Evolutionary conservation across 2,329 filamentous ascomycete species (phyloP).

Genomic region (Diaporthe humulicola): DNA sequence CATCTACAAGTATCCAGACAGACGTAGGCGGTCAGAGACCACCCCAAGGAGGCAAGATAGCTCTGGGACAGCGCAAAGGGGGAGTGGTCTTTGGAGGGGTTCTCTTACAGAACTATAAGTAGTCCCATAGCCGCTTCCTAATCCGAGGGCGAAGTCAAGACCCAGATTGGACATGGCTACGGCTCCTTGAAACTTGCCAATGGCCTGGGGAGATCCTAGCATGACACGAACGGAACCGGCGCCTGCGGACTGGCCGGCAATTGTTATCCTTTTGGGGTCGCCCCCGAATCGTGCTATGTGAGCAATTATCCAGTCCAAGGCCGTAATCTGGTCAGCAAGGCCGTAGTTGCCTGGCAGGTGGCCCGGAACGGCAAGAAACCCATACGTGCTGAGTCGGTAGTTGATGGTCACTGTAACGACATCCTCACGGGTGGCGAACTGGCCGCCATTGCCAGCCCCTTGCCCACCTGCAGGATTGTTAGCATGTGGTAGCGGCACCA

Average conservation of each 20-base stretch:
- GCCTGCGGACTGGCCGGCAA: conserved; percentile 11
- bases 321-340: conserved; percentile 14
- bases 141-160: conserved; percentile 10
- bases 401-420: conserved; percentile 5
- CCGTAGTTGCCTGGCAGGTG: conserved; percentile 15
- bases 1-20: background rate
- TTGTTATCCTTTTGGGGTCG: background rate
- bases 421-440: conserved; percentile 1
- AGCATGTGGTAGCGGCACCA: background rate
- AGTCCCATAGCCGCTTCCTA: conserved; percentile 8
- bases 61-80: background rate
- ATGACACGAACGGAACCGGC: conserved; percentile 15
- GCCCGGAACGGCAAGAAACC: conserved; percentile 6
- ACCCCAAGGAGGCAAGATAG: background rate
- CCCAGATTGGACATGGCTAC: background rate
- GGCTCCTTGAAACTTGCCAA: background rate
- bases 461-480: background rate
- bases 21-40: background rate
- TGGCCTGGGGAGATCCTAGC: background rate
- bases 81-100: background rate
- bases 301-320: conserved; percentile 1
- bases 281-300: background rate
- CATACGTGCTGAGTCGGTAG: conserved; percentile 8
- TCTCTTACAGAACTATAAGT: conserved; percentile 20
- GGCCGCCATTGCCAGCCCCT: conserved; percentile 11